phyloP scores from a whole-genome alignment of 202 grass and related monocot species.

The Schoenoplectus triqueter region DNA sequence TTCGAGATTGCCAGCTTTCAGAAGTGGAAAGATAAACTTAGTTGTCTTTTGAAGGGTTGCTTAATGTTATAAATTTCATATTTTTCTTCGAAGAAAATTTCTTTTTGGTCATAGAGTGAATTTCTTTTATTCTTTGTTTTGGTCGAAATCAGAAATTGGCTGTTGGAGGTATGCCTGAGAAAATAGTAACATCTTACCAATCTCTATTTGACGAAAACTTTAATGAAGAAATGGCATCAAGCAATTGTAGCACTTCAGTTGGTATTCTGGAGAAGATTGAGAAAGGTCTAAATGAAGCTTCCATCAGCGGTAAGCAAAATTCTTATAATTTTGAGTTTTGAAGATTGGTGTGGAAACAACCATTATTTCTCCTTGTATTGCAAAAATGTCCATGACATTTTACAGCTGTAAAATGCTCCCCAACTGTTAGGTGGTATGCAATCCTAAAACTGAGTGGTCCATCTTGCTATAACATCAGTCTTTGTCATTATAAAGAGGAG shows the following conservation, averaged over 20 bases:
- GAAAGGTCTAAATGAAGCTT: slow-evolving; percentile 69
- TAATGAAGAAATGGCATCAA: slow-evolving; percentile 75
- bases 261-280: slow-evolving; percentile 71
- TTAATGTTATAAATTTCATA: not conserved
- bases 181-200: slow-evolving; percentile 82
- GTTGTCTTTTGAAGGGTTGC: slow-evolving; percentile 34
- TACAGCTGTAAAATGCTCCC: not conserved
- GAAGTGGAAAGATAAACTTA: slow-evolving; percentile 38
- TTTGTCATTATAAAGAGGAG: not conserved
- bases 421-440: not conserved
- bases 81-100: not conserved
- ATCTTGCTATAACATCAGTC: not conserved
- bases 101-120: not conserved
- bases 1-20: not conserved
- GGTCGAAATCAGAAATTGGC: slow-evolving; percentile 68
- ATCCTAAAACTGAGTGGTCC: not conserved
- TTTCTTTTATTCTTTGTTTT: slow-evolving; percentile 41
- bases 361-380: too few species aligned
- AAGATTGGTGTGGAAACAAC: too few species aligned
- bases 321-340: not conserved
- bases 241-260: slow-evolving; percentile 69
- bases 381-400: too few species aligned
- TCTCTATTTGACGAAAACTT: slow-evolving; percentile 64
- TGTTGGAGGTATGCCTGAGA: slow-evolving; percentile 85
- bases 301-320: slow-evolving; percentile 57